Evolutionary conservation across 2,329 filamentous ascomycete species (phyloP).

Genomic region (Gaeumannomyces sp.): DNA sequence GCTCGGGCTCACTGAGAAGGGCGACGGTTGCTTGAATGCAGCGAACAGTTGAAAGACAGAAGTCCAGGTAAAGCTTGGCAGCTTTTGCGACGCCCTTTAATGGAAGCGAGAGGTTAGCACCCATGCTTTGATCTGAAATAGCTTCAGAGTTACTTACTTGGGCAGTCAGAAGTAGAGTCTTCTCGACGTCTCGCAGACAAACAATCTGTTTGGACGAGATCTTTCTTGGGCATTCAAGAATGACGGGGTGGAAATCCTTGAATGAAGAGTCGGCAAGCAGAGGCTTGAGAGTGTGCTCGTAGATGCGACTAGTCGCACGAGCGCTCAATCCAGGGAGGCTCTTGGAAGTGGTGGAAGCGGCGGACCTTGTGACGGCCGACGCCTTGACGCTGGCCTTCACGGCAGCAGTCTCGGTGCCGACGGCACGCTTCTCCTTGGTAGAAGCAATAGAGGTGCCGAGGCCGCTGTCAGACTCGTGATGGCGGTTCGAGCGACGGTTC

Average conservation of each 20-base stretch:
- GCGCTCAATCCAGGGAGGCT: conserved; percentile 58
- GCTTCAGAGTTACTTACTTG: conserved; percentile 68
- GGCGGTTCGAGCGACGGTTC: conserved; percentile 46
- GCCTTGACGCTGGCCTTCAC: conserved; percentile 29
- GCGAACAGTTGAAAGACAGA: conserved; percentile 84
- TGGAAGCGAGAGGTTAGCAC: conserved; percentile 64
- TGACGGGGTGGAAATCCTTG: conserved; percentile 74
- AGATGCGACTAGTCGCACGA: conserved; percentile 69
- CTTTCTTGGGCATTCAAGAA: conserved; percentile 70
- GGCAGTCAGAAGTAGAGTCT: conserved; percentile 84
- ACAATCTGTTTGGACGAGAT: conserved; percentile 81
- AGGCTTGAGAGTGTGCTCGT: conserved; percentile 71
- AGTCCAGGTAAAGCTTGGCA: conserved; percentile 69
- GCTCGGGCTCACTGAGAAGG: conserved; percentile 78
- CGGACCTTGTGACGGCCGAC: conserved; percentile 57
- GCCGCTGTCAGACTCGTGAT: conserved; percentile 79
- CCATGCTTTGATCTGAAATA: conserved; percentile 48
- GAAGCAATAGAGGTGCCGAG: conserved; percentile 76
- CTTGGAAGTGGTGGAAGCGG: conserved; percentile 37
- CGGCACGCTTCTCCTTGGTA: conserved; percentile 43
- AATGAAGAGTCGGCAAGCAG: conserved; percentile 67
- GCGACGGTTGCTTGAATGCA: conserved; percentile 87
- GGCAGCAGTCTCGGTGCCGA: conserved; percentile 31
- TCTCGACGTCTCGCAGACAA: conserved; percentile 89
- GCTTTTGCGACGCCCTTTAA: conserved; percentile 72